Evolutionary conservation across 148 eudicot species (phyloP).

Genomic region (Salicornia ramosissima): DNA sequence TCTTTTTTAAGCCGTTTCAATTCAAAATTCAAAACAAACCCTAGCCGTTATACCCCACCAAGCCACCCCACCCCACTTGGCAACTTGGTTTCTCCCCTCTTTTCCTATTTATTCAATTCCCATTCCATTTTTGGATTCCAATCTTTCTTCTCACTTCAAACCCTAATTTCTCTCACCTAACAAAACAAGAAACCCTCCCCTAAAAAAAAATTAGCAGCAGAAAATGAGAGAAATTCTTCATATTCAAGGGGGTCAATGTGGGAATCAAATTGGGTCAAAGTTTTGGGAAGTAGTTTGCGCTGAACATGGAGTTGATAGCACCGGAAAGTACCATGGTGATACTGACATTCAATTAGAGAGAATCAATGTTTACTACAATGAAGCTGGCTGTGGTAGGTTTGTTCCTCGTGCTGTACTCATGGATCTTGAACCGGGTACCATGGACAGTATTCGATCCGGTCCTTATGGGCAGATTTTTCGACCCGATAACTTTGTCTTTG

Average conservation of each 20-base stretch:
- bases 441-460: slow-evolving; percentile 64
- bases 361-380: slow-evolving; percentile 64
- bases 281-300: slow-evolving; percentile 84
- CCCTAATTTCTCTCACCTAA: neutral
- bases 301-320: slow-evolving; percentile 60
- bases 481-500: slow-evolving; percentile 71
- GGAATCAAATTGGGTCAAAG: slow-evolving; percentile 76
- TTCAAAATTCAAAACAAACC: slow-evolving; percentile 22
- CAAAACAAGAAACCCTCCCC: neutral
- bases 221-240: slow-evolving; percentile 76
- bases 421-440: slow-evolving; percentile 77
- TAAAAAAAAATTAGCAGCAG: neutral
- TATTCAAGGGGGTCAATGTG: slow-evolving; percentile 77
- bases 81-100: neutral
- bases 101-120: neutral
- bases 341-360: slow-evolving; percentile 52
- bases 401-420: slow-evolving; percentile 71
- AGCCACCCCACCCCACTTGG: neutral
- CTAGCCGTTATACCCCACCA: slow-evolving; percentile 23
- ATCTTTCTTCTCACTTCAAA: slow-evolving; percentile 11
- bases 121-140: neutral
- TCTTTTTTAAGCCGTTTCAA: slow-evolving; percentile 1
- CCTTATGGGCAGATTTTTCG: slow-evolving; percentile 64
- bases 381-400: slow-evolving; percentile 55
- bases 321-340: slow-evolving; percentile 60